Conservation (phyloP, 257 asterid genomes). For the Solanum rostratum region DNA sequence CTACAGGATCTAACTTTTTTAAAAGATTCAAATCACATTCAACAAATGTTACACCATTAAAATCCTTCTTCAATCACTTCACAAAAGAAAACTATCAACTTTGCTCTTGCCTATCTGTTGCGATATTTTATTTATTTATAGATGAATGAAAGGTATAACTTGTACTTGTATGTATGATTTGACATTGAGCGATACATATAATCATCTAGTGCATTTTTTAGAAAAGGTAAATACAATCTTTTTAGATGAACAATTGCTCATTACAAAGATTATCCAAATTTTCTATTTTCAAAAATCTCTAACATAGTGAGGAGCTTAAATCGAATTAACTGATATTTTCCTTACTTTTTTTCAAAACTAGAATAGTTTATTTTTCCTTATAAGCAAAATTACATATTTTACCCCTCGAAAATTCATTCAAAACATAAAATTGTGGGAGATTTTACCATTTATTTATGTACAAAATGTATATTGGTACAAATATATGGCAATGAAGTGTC, state of each 20-base stretch:
- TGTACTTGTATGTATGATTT: background rate
- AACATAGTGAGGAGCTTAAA: background rate
- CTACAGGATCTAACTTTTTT: background rate
- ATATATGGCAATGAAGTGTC: background rate
- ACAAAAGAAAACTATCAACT: background rate
- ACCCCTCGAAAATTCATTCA: background rate
- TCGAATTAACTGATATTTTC: background rate
- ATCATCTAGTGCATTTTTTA: background rate
- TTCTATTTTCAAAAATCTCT: background rate
- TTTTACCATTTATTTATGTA: background rate
- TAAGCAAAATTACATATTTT: background rate
- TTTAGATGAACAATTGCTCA: background rate
- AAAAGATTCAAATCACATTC: background rate
- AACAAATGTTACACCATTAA: background rate
- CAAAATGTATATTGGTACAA: background rate
- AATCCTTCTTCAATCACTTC: background rate
- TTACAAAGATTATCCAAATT: background rate
- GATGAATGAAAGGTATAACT: background rate
- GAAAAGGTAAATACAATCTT: background rate
- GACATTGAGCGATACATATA: background rate
- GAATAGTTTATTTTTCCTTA: background rate
- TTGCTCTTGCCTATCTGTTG: background rate
- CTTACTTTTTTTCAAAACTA: background rate
- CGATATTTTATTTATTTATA: background rate
- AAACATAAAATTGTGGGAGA: background rate